phyloP scores from a whole-genome alignment of 306 rosid genomes.

The Castanopsis chinensis region DNA sequence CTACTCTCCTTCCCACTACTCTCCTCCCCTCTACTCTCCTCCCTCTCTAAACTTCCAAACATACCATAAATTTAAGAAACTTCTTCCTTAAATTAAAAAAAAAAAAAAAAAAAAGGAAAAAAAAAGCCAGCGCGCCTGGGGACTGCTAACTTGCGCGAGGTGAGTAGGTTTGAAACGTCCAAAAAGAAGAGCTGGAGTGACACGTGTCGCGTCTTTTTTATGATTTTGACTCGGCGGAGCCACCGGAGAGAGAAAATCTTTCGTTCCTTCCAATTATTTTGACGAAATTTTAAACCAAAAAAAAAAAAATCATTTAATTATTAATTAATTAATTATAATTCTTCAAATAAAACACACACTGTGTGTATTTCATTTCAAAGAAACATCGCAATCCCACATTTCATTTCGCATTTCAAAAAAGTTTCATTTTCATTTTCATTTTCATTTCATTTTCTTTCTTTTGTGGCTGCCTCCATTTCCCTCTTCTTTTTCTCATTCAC shows the following conservation, averaged over 20 bases:
- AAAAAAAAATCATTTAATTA: too few relatives aligned
- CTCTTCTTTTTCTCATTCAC: slow-evolving; percentile 35
- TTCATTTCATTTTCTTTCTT: background rate
- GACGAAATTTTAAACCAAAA: background rate
- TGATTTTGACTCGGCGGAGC: slow-evolving; percentile 46
- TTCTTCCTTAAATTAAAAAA: too few relatives aligned
- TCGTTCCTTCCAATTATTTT: slow-evolving; percentile 15
- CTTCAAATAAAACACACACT: too few relatives aligned
- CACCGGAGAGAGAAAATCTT: slow-evolving; percentile 35
- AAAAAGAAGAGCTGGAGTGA: slow-evolving; percentile 1
- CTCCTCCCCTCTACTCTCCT: too few relatives aligned
- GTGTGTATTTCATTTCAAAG: background rate
- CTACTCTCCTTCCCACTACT: too few relatives aligned
- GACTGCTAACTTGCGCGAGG: background rate
- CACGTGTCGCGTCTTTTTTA: slow-evolving; percentile 16
- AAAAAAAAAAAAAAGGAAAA: too few relatives aligned
- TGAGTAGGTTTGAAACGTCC: slow-evolving; percentile 12
- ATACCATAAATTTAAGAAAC: too few relatives aligned
- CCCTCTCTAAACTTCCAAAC: too few relatives aligned
- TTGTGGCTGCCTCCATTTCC: slow-evolving; percentile 32
- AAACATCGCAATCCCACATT: background rate
- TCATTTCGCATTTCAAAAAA: background rate
- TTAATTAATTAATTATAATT: background rate
- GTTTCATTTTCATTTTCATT: background rate
- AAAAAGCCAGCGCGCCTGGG: background rate